phyloP scores from a whole-genome alignment of 352 stramenopile genomes.

The Pythium plurisporium region DNA sequence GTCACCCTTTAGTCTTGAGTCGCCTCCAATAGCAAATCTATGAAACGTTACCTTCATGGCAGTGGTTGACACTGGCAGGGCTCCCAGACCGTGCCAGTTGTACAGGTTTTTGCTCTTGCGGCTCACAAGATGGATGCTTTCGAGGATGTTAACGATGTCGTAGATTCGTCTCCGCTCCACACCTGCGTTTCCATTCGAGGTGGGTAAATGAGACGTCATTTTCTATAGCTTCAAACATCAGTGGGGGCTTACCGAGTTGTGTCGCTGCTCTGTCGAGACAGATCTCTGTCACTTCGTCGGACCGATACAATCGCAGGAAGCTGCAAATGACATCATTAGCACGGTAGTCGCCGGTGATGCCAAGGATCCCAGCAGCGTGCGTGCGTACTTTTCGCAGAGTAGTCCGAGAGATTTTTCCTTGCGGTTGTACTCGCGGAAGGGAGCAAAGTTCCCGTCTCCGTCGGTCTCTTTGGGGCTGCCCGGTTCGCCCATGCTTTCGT shows the following conservation, averaged over 20 bases:
- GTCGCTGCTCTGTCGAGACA: slow-evolving; percentile 64
- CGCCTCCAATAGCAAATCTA: not conserved
- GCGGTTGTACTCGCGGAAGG: slow-evolving; percentile 82
- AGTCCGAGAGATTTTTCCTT: slow-evolving; percentile 85
- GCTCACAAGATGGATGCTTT: slow-evolving; percentile 92
- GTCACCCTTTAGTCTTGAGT: not conserved
- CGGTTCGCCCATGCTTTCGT: slow-evolving; percentile 16
- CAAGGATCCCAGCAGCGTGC: not conserved
- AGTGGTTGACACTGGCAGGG: slow-evolving; percentile 56
- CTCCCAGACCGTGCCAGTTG: slow-evolving; percentile 80
- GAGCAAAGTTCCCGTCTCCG: slow-evolving; percentile 39
- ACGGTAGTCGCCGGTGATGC: not conserved
- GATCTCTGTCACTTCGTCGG: slow-evolving; percentile 66
- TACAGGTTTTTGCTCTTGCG: slow-evolving; percentile 97
- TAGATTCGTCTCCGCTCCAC: slow-evolving; percentile 96
- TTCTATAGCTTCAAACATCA: no score
- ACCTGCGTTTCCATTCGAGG: no score
- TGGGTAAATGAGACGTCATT: no score
- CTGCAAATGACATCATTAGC: slow-evolving; percentile 20
- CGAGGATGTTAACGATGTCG: slow-evolving; percentile 98
- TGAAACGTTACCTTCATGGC: slow-evolving; percentile 60
- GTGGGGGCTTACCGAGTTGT: slow-evolving; percentile 38
- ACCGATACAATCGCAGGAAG: slow-evolving; percentile 73
- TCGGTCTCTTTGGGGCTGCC: slow-evolving; percentile 15
- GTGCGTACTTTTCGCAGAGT: slow-evolving; percentile 80